Base-by-base conservation (phyloP, 2,329 filamentous ascomycete species). In the Alternaria infectoria region DNA sequence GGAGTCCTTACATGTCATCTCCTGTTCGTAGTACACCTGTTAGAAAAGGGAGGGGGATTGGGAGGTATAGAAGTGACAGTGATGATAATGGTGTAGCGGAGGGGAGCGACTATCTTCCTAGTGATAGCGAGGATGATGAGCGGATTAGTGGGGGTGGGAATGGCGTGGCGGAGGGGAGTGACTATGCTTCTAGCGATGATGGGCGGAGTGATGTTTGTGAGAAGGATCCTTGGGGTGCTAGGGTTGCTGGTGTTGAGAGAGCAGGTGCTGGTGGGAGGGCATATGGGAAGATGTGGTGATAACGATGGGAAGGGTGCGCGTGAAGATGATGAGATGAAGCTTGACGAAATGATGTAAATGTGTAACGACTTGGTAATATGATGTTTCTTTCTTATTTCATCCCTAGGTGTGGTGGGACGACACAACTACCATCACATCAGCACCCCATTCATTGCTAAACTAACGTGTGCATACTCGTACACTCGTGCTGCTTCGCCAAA, bases 21-120 rank as follows among this genome's bases (percentile, higher is more conserved):
- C 2, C 36, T 56, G 26, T 17, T 30, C 17, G 49, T 9, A 45
- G 23, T 1, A 56, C 17, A 21, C 36, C 25, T 8, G 11, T 26
- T n/a, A 32, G 36, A 26, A 19, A 17, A 5, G 21, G 54, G 23
- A 36, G 49, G 21, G 36, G 28, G 9, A 25, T 23, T 17, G 49
- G 28, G 28, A 25, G 19, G 19, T 52, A 40, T 36, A 52, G 21
- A 13, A 40, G 30, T 36, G 40, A 45, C 5, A 50, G 44, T 54
- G 51, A 56, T 54, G 61, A 56, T 25, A 52, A 63, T 11, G 61
- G 57, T 10, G 25, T 59, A 55, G 49, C 49, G 11, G 49, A 59
- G 25, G 57, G 57, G 23, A 45, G 40, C 10, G 57, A 59, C 13
- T 59, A 59, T 17, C 49, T 54, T 7, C 43, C 49, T 6, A 47